phyloP scores from a whole-genome alignment of 2,329 filamentous ascomycete species.

The Aurifilum marmelostoma region DNA sequence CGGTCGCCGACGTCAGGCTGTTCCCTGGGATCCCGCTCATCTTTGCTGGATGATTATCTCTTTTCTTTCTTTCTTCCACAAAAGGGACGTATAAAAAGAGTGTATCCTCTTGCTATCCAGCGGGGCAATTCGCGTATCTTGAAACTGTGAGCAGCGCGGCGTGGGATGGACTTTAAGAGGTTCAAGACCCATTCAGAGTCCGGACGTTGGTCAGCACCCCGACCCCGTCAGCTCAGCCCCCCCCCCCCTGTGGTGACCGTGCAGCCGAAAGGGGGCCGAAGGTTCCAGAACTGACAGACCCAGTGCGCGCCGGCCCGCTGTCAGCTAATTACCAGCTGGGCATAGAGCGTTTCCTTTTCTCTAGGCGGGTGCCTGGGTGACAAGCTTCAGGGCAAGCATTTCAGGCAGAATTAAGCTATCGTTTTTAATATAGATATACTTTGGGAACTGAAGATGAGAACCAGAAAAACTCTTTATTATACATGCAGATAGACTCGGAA shows the following conservation, averaged over 20 bases:
- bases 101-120: not conserved
- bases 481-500: not conserved
- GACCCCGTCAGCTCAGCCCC: not conserved
- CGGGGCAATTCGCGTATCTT: too few relatives aligned
- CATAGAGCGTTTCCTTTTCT: not conserved
- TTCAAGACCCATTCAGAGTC: not conserved
- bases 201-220: not conserved
- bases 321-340: not conserved
- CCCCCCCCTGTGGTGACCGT: too few relatives aligned
- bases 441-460: too few relatives aligned
- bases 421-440: not conserved
- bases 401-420: not conserved
- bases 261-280: not conserved
- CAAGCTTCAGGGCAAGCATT: not conserved
- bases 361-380: too few relatives aligned
- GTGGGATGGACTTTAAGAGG: not conserved
- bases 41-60: not conserved
- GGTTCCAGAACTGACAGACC: not conserved
- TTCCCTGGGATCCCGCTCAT: not conserved
- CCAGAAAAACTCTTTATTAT: not conserved
- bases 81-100: not conserved
- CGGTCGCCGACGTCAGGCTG: slow-evolving; percentile 14
- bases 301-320: not conserved
- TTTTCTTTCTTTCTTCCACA: not conserved
- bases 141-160: too few relatives aligned